Evolutionary conservation across 352 stramenopile species (phyloP), one percentile per base, ranked within the genome.

Genomic region (Pythium sukuiense): DNA sequence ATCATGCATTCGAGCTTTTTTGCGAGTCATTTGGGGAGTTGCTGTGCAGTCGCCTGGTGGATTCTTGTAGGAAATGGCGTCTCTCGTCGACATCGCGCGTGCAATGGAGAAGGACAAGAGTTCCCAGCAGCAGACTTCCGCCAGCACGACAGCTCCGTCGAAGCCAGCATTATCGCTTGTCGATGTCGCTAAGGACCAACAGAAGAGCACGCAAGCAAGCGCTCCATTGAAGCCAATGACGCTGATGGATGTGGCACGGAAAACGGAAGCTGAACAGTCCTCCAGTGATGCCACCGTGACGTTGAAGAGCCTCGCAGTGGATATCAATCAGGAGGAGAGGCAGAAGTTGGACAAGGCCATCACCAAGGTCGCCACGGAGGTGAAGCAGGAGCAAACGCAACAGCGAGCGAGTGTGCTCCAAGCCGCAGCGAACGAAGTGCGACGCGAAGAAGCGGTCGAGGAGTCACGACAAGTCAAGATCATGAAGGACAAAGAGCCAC

Each of bases 31-130:
- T 53, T 53, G 5, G 18, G 26, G 24, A 8, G 8, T 27, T 46
- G 39, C 52, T n/a, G 32, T 55, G 12, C 27, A 16, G 30, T n/a
- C 6, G 16, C 29, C 30, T n/a, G 41, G n/a, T 14, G 3, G 30
- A 50, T 27, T 5, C 7, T 13, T 49, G n/a, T 20, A 3, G 13
- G 26, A 12, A 33, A 72, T 72, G 65, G 29, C 55, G 2, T 72
- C 65, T 14, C 65, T 67, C 6, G 43, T 88, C 9, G 81, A 87
- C 61, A 77, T 90, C 30, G 79, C 81, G 29, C 81, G 79, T 60
- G 62, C 72, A 16, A 83, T 87, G 72, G 54, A 74, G 49, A 70
- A 67, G 27, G 59, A 66, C 32, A 59, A 61, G 14, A 24, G 18
- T 12, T 60, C 37, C 2, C 3, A 54, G 3, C 52, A 63, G 14